Conservation (phyloP, 2,329 filamentous ascomycete species). For the Phoma herbarum region DNA sequence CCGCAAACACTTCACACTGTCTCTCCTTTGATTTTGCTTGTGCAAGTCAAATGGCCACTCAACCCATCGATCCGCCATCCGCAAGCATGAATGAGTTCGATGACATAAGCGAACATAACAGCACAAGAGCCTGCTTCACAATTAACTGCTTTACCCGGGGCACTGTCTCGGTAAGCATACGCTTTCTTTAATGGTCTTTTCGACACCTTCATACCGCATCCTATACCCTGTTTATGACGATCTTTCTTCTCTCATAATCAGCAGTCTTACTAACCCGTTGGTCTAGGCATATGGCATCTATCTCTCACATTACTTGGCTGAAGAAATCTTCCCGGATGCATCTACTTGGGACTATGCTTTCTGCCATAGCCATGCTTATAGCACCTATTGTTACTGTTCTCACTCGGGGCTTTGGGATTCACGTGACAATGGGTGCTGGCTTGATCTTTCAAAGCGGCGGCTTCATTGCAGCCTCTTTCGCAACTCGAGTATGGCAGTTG, state of each 20-base stretch:
- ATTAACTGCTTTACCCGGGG: constrained; percentile 32
- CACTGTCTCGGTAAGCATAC: constrained; percentile 26
- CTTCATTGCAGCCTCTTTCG: constrained; percentile 52
- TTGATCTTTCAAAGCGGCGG: constrained; percentile 46
- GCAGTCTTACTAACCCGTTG: constrained; percentile 6
- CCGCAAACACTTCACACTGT: neutral
- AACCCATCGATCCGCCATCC: neutral
- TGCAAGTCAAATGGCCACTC: constrained; percentile 1
- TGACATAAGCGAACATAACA: constrained; percentile 1
- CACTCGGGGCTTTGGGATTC: constrained; percentile 36
- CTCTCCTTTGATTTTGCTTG: neutral
- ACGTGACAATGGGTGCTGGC: constrained; percentile 44
- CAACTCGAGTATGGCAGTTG: constrained; percentile 52
- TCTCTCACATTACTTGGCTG: constrained; percentile 53
- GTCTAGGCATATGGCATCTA: constrained; percentile 53
- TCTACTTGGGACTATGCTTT: constrained; percentile 51
- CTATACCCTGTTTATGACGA: neutral
- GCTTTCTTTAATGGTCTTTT: neutral
- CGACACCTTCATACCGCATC: neutral
- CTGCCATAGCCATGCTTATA: constrained; percentile 45
- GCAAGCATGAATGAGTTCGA: neutral
- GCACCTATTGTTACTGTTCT: constrained; percentile 47
- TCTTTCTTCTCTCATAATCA: neutral
- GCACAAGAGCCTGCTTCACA: constrained; percentile 14
- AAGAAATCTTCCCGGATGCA: constrained; percentile 47